Base-by-base conservation (phyloP, 2,329 filamentous ascomycete species). In the Teratosphaeria epicoccoides region DNA sequence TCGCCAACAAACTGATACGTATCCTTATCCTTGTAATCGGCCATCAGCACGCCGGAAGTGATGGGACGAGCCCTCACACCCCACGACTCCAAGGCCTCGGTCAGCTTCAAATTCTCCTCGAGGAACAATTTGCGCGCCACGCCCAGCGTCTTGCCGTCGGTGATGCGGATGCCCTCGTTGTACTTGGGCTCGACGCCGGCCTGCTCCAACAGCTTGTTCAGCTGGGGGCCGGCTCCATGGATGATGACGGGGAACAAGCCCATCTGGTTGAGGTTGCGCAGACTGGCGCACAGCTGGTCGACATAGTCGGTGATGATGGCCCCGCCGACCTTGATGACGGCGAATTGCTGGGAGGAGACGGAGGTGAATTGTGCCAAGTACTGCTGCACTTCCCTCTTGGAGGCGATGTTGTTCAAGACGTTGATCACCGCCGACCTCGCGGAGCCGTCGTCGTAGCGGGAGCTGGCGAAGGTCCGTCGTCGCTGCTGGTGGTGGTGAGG, bases 321-420 rank as follows among this genome's bases (percentile, higher is more conserved):
- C 56, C 91, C 93, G 56, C 91, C 93, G 51, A 97, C 91, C 76
- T 98, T 98, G 72, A 98, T 95, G 47, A 98, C 91, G 60, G 90
- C 91, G 70, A 97, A 98, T 67, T 95, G 89, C 74, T 97, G 90
- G 29, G 89, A 95, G 44, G 89, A 93, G 56, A 96, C 90, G 28
- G 90, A 95, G 61, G 86, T 93, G 77, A 98, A 98, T 69, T 97
- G 89, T 60, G 90, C 93, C 54, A 97, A 83, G 71, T 97, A 97
- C 72, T 97, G 91, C 76, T 96, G 88, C 57, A 94, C 88, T 75
- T 98, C 91, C 55, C 91, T 80, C 79, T 94, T 95, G 57, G 89
- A 95, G 56, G 89, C 91, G 68, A 97, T 94, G 73, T 91, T 95
- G 75, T 88, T 95, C 61, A 97, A 79, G 54, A 95, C 80, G 73